phyloP scores from a whole-genome alignment of 73 alveolate genomes.

The Symbiodinium natans region DNA sequence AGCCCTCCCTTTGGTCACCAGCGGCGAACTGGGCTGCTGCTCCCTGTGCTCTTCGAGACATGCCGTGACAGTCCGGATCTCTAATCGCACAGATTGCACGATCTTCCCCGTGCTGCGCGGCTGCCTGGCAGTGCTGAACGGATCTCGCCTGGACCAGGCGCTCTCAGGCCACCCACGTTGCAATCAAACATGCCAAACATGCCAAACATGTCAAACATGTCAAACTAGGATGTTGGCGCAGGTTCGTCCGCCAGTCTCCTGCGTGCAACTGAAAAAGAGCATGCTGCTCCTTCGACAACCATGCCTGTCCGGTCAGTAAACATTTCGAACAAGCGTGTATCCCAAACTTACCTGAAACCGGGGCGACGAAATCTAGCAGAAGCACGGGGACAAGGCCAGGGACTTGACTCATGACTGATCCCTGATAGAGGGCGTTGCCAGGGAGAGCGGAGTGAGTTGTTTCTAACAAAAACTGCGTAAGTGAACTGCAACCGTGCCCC shows the following conservation, averaged over 20 bases:
- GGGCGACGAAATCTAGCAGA: no score
- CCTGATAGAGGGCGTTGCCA: no score
- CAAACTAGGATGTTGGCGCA: background rate
- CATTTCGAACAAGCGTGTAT: no score
- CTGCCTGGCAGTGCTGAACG: background rate
- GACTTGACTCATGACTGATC: no score
- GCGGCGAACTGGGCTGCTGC: background rate
- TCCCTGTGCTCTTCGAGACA: background rate
- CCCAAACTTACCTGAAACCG: no score
- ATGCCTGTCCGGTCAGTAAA: no score
- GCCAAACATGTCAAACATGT: background rate
- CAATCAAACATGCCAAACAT: background rate
- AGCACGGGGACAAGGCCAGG: no score
- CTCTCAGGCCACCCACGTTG: no score
- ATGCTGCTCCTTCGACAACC: no score
- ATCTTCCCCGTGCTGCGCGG: background rate
- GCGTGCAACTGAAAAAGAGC: background rate
- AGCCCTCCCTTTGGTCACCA: background rate
- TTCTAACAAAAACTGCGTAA: no score
- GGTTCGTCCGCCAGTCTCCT: background rate
- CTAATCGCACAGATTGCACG: background rate
- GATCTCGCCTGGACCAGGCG: background rate
- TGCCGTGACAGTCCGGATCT: background rate
- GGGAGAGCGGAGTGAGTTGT: no score
- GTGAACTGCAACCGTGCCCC: no score